Evolutionary conservation across 2,329 filamentous ascomycete genomes (phyloP).

Genomic region (Leptodontidium sp.): DNA sequence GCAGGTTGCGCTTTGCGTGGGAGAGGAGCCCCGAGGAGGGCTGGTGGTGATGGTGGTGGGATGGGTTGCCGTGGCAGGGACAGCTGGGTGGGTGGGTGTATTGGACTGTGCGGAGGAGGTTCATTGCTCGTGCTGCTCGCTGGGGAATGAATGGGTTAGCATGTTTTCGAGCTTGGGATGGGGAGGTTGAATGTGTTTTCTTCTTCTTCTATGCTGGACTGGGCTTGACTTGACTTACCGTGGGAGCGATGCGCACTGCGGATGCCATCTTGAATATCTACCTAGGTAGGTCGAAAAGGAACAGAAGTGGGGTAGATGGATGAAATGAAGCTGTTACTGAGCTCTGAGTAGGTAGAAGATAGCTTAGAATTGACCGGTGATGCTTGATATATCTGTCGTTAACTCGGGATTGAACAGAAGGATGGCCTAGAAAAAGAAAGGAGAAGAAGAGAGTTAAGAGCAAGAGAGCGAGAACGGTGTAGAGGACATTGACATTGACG

Average conservation of each 20-base stretch:
- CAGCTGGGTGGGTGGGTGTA: slow-evolving; percentile 87
- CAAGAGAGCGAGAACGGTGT: background rate
- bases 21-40: slow-evolving; percentile 50
- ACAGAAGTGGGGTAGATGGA: slow-evolving; percentile 14
- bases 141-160: slow-evolving; percentile 12
- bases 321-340: slow-evolving; percentile 1
- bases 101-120: slow-evolving; percentile 81
- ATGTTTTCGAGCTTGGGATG: background rate
- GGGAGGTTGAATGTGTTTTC: background rate
- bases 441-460: background rate
- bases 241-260: slow-evolving; percentile 43
- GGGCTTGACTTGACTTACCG: slow-evolving; percentile 32
- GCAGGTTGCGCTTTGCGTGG: slow-evolving; percentile 55
- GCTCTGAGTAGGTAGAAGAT: background rate
- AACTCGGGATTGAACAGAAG: background rate
- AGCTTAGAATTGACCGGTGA: background rate
- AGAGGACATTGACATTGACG: slow-evolving; percentile 12
- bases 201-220: too few species aligned
- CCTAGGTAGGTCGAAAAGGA: background rate
- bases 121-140: too few species aligned
- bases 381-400: background rate
- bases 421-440: background rate
- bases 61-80: slow-evolving; percentile 91
- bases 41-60: slow-evolving; percentile 70
- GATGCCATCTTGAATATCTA: slow-evolving; percentile 18